phyloP scores from a whole-genome alignment of 805 yeast genomes.

The Candida nemodendra region DNA sequence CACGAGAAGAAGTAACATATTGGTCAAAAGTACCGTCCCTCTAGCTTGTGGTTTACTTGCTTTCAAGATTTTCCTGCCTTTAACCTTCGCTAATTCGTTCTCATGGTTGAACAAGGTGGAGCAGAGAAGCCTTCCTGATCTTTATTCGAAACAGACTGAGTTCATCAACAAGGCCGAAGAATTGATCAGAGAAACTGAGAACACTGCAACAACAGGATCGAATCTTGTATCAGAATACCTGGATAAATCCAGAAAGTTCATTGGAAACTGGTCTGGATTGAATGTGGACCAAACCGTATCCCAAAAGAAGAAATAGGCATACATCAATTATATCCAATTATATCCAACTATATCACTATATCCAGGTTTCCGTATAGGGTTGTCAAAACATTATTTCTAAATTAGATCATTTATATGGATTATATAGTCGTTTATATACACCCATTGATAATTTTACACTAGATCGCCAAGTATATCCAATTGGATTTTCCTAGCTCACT shows the following conservation, averaged over 20 bases:
- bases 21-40: conserved; percentile 58
- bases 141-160: conserved; percentile 60
- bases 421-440: conserved; percentile 1
- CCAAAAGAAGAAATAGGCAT: conserved; percentile 40
- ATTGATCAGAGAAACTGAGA: conserved; percentile 43
- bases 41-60: conserved; percentile 58
- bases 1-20: conserved; percentile 63
- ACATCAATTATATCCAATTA: too few relatives aligned
- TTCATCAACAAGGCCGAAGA: conserved; percentile 46
- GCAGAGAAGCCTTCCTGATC: conserved; percentile 54
- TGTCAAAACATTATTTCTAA: neutral
- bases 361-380: too few relatives aligned
- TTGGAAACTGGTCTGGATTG: conserved; percentile 65
- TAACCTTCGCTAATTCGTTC: conserved; percentile 63
- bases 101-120: conserved; percentile 61
- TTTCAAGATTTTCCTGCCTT: conserved; percentile 69
- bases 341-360: too few relatives aligned
- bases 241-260: conserved; percentile 38
- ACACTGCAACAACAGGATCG: conserved; percentile 40
- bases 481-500: too few relatives aligned
- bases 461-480: too few relatives aligned
- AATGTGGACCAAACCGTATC: conserved; percentile 63
- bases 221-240: conserved; percentile 32
- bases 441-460: too few relatives aligned
- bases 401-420: neutral